These are phyloP conservation scores for Daedaleopsis nitida DNA, from an alignment of 768 basidiomycete species.

Conservation along the genomic window DNA sequence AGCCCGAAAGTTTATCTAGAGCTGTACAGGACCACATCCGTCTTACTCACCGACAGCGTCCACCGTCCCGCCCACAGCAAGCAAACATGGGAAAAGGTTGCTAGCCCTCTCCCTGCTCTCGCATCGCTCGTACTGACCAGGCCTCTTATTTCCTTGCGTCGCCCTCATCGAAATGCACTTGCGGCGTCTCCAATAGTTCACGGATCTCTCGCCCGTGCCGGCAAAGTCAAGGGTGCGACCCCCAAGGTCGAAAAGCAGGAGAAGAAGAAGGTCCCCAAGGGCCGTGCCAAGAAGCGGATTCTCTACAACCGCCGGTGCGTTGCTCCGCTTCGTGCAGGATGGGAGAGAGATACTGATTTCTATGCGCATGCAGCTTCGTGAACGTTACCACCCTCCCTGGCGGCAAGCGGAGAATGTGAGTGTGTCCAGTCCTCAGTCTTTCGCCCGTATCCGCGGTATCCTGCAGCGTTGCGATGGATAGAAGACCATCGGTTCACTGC, in stretches of 20 bases:
- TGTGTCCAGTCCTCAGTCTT: constrained; percentile 43
- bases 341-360: constrained; percentile 6
- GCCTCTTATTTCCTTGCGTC: constrained; percentile 1
- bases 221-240: constrained; percentile 98
- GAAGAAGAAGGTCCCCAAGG: constrained; percentile 98
- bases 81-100: constrained; percentile 76
- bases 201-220: constrained; percentile 99
- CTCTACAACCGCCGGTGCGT: constrained; percentile 91
- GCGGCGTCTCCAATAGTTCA: constrained; percentile 60
- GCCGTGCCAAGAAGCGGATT: constrained; percentile 96
- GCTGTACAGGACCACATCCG: constrained; percentile 27
- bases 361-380: constrained; percentile 63
- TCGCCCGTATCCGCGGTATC: neutral
- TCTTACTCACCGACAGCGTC: constrained; percentile 30
- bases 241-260: constrained; percentile 99
- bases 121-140: constrained; percentile 2
- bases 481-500: neutral
- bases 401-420: constrained; percentile 93
- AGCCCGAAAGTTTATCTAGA: constrained; percentile 12
- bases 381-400: constrained; percentile 90
- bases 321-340: neutral
- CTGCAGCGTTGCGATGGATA: neutral
- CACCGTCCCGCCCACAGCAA: constrained; percentile 51
- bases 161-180: neutral
- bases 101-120: constrained; percentile 5